Base-by-base conservation (phyloP, 225 moss, liverwort and hornwort genomes). In the Sphagnum tenellum region DNA sequence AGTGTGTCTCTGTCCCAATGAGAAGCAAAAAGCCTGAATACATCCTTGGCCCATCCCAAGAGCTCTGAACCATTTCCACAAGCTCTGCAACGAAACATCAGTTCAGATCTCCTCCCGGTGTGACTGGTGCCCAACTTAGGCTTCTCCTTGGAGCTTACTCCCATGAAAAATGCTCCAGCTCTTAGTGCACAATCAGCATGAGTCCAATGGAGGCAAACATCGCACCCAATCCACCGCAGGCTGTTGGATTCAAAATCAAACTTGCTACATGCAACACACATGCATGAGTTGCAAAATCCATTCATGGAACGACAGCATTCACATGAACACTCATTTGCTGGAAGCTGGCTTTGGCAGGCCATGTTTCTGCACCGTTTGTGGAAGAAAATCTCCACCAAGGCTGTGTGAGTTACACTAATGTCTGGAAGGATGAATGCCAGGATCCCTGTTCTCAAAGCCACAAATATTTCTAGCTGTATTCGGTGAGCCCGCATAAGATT, bases 161-260 rank as follows among this genome's bases (percentile, higher is more conserved):
- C 83, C 86, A 86, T 83, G 56, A 64, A 78, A 62, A 86, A 63
- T 68, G 79, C 72, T 66, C 83, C 83, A 67, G 78, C 80, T 77
- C 83, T 80, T 79, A 86, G 78, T 12, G 86, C 83, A 80, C 86
- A 86, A 72, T 83, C 86, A 62, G 86, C 79, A 74, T 86, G 86
- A 47, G 86, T 83, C 86, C 86, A 86, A 82, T 86, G 86, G 49
- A 82, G 82, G 66, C 86, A 86, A 61, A 83, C 77, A 62, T 86
- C 86, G 60, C 86, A 86, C 8, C 86, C 86, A 66, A 86, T 73
- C 86, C 86, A 86, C 54, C 83, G 83, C 69, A 80, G 83, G 56
- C 83, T 86, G 67, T 86, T 83, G 7, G 83, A 80, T 67, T 86
- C 86, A 68, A 83, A 86, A 78, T 86, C 86, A 65, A 86, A 86